A percentile compares a stretch with the other conserved stretches of the same genome.
phyloP scores from a whole-genome alignment of 2,329 filamentous ascomycete species.

The Alternaria alternata region DNA sequence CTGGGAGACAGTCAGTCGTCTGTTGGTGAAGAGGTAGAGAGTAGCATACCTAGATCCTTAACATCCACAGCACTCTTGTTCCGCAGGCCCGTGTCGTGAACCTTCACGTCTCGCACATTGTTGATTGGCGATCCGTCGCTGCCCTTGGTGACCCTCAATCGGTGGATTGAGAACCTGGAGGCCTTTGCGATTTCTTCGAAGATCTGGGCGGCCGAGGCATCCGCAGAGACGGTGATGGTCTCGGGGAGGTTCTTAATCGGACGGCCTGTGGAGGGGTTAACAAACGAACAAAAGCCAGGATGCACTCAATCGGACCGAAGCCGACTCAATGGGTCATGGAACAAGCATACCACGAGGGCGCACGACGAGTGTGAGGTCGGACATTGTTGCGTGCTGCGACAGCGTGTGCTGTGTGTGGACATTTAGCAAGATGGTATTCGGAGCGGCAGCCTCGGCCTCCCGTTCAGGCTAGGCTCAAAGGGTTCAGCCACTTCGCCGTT shows the following conservation, averaged over 20 bases:
- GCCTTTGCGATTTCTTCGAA: constrained; percentile 65
- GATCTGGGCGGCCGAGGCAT: constrained; percentile 63
- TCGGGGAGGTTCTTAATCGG: constrained; percentile 68
- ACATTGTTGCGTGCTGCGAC: constrained; percentile 44
- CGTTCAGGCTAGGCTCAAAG: constrained; percentile 12
- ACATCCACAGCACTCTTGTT: constrained; percentile 75
- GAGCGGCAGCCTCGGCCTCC: constrained; percentile 23
- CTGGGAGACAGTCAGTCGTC: constrained; percentile 55
- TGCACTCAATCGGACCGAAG: background rate
- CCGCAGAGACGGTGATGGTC: constrained; percentile 60
- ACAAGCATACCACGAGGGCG: constrained; percentile 55
- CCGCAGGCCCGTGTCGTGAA: constrained; percentile 64
- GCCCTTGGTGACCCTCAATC: constrained; percentile 70
- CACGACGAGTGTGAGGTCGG: constrained; percentile 54
- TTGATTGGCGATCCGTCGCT: constrained; percentile 67
- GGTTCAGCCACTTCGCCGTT: background rate
- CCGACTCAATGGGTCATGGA: background rate
- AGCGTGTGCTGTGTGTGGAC: constrained; percentile 18
- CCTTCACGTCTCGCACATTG: constrained; percentile 61
- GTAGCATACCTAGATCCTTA: constrained; percentile 82
- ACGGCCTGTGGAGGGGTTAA: constrained; percentile 58
- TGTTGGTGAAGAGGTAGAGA: background rate
- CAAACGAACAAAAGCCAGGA: constrained; percentile 5
- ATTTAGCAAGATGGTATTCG: constrained; percentile 14
- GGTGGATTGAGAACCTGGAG: constrained; percentile 65